phyloP scores from a whole-genome alignment of 192 early-diverging fungal species.

The Gamsiella multidivaricata region DNA sequence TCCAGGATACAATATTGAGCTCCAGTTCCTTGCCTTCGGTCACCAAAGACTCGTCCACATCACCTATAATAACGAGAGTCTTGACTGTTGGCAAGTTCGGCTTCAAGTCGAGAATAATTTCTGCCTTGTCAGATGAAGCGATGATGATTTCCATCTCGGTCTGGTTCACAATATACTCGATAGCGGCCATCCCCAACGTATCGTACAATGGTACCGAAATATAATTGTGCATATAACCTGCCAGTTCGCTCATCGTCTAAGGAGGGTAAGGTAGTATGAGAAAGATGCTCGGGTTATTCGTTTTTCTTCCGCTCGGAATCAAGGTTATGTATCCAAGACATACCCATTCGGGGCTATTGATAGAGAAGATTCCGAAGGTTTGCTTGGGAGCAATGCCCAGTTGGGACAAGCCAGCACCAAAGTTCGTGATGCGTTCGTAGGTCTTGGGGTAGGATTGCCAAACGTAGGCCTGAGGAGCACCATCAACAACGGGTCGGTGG shows the following conservation, averaged over 20 bases:
- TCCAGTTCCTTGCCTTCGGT: slow-evolving; percentile 34
- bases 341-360: slow-evolving; percentile 87
- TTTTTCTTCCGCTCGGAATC: too few species aligned
- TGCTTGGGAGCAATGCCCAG: slow-evolving; percentile 54
- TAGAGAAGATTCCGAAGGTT: slow-evolving; percentile 74
- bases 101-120: slow-evolving; percentile 58
- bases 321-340: background rate
- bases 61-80: slow-evolving; percentile 68
- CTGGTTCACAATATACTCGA: slow-evolving; percentile 85
- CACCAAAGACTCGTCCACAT: slow-evolving; percentile 44
- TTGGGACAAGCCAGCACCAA: slow-evolving; percentile 75
- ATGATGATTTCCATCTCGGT: slow-evolving; percentile 77
- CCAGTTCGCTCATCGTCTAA: slow-evolving; percentile 72
- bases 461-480: slow-evolving; percentile 62
- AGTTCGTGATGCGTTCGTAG: slow-evolving; percentile 62
- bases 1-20: slow-evolving; percentile 58
- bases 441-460: slow-evolving; percentile 76
- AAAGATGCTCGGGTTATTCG: background rate
- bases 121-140: slow-evolving; percentile 68
- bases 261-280: too few species aligned
- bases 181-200: slow-evolving; percentile 77
- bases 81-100: slow-evolving; percentile 55
- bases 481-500: slow-evolving; percentile 66
- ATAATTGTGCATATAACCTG: slow-evolving; percentile 70
- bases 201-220: slow-evolving; percentile 91